Evolutionary conservation across 2,329 filamentous ascomycete species (phyloP), one percentile per base, ranked within the genome.

Genomic region (Aphanocladium album): DNA sequence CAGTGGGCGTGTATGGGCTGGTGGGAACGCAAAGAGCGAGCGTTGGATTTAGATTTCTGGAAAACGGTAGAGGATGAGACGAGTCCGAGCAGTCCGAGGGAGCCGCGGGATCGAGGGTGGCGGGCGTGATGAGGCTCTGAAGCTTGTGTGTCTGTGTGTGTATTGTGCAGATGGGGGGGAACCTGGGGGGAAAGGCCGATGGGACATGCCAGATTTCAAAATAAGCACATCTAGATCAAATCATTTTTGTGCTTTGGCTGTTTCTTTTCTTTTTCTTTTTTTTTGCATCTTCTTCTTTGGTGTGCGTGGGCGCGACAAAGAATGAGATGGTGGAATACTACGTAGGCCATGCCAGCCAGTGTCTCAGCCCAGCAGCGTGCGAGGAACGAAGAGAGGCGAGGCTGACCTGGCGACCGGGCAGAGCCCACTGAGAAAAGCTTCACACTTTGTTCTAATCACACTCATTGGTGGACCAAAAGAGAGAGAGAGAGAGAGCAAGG

Each of bases 31-130:
- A 11, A n/a, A 50, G 33, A 30, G 43, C 43, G 19, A n/a, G 33
- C 25, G 17, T 50, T 41, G 37, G n/a, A 35, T 11, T 21, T 39
- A n/a, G 21, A 19, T 7, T 23, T 39, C 9, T 30, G 30, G 49
- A 35, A 54, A 43, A 54, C 51, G 33, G 35, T 30, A 9, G 35
- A 17, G 51, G 47, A 51, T 30, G 27, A 54, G 51, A 54, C 46
- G 56, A 51, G 56, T 58, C 56, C 46, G 56, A 58, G 46, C 11
- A 58, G 49, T 51, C 56, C 45, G 56, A 50, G 45, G 50, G 30
- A 57, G 30, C 54, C 45, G 43, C 19, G 25, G 43, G 27, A 27
- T 19, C 7, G 35, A 16, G 12, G 43, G 41, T 30, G 30, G 30
- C 30, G 30, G 30, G 30, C 30, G 5, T 35, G 27, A 17, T 23